Base-by-base conservation (phyloP, 2,329 filamentous ascomycete genomes). In the Trichoderma polysporum region DNA sequence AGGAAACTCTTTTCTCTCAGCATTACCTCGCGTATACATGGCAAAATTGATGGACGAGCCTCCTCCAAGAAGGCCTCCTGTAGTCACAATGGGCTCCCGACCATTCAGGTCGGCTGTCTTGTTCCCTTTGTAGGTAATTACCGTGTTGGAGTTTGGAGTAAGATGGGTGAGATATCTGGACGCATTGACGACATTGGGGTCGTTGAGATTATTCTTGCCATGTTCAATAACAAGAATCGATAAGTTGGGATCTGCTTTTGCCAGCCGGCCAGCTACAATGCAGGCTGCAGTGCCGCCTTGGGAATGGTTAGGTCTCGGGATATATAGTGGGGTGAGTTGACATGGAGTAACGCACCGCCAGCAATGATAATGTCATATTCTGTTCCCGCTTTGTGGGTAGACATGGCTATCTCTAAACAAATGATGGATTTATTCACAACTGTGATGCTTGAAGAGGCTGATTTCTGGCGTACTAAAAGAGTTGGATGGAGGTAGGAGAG, bases 1-100 rank as follows among this genome's bases (percentile, higher is more conserved):
- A 2, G 4, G 8, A n/a, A 25, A n/a, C 9, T 27, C 12, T 31
- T 19, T 4, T 4, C 9, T 31, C 10, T n/a, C 3, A 7, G 15
- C 3, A 63, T n/a, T 66, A 69, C 70, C 70, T 61, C 76, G 70
- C 2, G 71, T 75, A 45, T 78, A 78, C 64, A 75, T 75, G 68
- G 74, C 71, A 59, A 76, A 71, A 57, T 78, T 78, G 69, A 77
- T 74, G 3, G 76, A 75, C 1, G 76, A 78, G 10, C 76, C 75
- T 2, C 76, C 76, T 7, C 76, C 76, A 1, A 76, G 72, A 7
- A 73, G 67, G 3, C 75, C 72, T 9, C 74, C 76, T 0, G 73
- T 56, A 0, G 72, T 66, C 0, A 77, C 73, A 8, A 72, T 31
- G 2, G 69, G 49, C 56, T 69, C 68, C 8, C 76, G 70, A 2